Conservation (phyloP, 179 eudicot species). For the Corrigiola litoralis region DNA sequence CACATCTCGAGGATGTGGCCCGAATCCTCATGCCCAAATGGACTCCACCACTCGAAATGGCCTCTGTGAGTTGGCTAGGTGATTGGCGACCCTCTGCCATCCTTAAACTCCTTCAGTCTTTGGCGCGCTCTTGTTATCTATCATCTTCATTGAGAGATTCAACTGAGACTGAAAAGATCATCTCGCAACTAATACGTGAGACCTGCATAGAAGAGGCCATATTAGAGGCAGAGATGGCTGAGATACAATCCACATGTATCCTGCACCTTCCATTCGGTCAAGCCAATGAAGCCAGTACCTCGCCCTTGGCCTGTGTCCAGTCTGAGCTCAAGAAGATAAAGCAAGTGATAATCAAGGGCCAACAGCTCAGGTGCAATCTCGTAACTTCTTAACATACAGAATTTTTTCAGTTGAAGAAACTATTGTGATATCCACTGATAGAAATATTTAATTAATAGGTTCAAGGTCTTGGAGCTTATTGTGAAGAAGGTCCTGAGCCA, state of each 20-base stretch:
- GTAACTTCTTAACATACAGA: not conserved
- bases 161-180: slow-evolving; percentile 32
- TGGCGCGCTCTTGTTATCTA: slow-evolving; percentile 35
- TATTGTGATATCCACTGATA: too few relatives aligned
- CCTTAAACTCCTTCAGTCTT: slow-evolving; percentile 59
- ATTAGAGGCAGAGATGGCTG: slow-evolving; percentile 83
- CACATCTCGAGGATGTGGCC: slow-evolving; percentile 53
- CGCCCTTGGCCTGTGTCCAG: slow-evolving; percentile 32
- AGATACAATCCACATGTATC: slow-evolving; percentile 80
- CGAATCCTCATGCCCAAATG: slow-evolving; percentile 65
- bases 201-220: slow-evolving; percentile 81
- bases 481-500: slow-evolving; percentile 67
- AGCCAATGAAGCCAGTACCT: slow-evolving; percentile 6
- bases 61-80: slow-evolving; percentile 72
- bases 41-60: slow-evolving; percentile 61
- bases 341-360: slow-evolving; percentile 71
- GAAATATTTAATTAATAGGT: slow-evolving; percentile 30
- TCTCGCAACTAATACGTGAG: slow-evolving; percentile 59
- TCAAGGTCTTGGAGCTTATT: slow-evolving; percentile 64
- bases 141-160: slow-evolving; percentile 36
- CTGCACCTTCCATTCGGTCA: slow-evolving; percentile 63
- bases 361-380: slow-evolving; percentile 57
- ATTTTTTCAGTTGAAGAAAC: too few relatives aligned
- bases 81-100: slow-evolving; percentile 92
- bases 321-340: slow-evolving; percentile 78